Evolutionary conservation across 2,329 filamentous ascomycete genomes (phyloP), one percentile per base, ranked within the genome.

Genomic region (Xylaria sp.): DNA sequence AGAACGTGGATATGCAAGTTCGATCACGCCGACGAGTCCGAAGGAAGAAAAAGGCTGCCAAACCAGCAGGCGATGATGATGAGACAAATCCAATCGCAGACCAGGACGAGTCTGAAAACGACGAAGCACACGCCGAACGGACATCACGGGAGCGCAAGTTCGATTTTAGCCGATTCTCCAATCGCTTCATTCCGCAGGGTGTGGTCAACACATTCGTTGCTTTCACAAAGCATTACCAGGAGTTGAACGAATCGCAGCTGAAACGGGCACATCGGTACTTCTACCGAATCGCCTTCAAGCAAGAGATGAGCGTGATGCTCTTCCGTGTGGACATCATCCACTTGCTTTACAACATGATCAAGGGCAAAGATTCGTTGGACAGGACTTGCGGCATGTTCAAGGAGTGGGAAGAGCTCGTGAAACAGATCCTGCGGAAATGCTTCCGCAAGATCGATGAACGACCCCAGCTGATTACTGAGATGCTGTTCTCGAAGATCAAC

Each of bases 251-350:
- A 1, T 80, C 86, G 44, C 94, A 99, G 71, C 78, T 97, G 44
- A 97, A 97, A 76, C 86, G 94, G 4, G 88, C 88, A 10, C 94
- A 97, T 75, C 88, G 94, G 5, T 99, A 93, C 73, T 92, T 99
- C 70, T 95, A 97, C 70, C 88, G 93, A 0, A 81, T 96, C 9
- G 92, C 92, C 0, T 97, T 97, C 79, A 99, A 97, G 76, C 90
- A 96, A 73, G 91, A 97, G 52, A 87, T 94, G 78, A 87, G 87
- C 59, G 87, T 97, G 19, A 84, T 97, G 76, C 80, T 99, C 1
- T 97, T 92, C 75, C 86, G 93, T 8, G 84, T 96, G 4, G 94
- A 97, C 71, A 96, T 97, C 42, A 85, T 99, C 52, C 86, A 90
- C 49, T 80, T 97, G 1, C 87, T 99, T 54, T 87, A 96, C 71